phyloP scores from a whole-genome alignment of 2,329 filamentous ascomycete species.

The Sclerotiophoma versabilis region DNA sequence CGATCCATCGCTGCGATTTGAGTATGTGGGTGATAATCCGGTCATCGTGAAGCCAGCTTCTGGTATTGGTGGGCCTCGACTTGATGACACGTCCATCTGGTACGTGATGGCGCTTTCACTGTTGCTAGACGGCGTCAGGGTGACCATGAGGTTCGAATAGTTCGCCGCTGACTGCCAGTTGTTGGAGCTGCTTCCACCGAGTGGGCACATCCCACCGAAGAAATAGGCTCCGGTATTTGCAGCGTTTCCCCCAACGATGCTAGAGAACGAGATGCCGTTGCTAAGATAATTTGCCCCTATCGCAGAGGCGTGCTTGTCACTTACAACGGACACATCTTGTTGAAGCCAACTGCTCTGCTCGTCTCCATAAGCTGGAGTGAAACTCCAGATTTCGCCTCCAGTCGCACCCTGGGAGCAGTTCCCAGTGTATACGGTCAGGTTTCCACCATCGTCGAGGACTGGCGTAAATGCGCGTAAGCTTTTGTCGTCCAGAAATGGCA shows the following conservation, averaged over 20 bases:
- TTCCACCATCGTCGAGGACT: conserved; percentile 70
- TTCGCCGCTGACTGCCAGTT: conserved; percentile 72
- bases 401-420: conserved; percentile 66
- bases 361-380: conserved; percentile 57
- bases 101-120: conserved; percentile 53
- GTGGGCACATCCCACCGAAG: conserved; percentile 91
- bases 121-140: conserved; percentile 59
- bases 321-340: conserved; percentile 46
- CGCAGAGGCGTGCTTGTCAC: conserved; percentile 44
- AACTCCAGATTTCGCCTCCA: conserved; percentile 71
- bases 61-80: conserved; percentile 71
- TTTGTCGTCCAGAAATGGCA: conserved; percentile 68
- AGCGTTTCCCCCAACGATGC: conserved; percentile 61
- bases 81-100: conserved; percentile 56
- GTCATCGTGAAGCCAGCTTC: conserved; percentile 91
- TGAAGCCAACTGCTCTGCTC: conserved; percentile 62
- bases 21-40: conserved; percentile 71
- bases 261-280: conserved; percentile 72
- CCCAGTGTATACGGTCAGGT: conserved; percentile 76
- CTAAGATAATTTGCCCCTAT: conserved; percentile 65
- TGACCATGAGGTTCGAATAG: conserved; percentile 83
- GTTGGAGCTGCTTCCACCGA: conserved; percentile 13
- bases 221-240: conserved; percentile 69
- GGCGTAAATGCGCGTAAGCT: conserved; percentile 69
- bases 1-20: conserved; percentile 67